Conservation (phyloP, 805 yeast species). For the Pichia kluyveri region DNA sequence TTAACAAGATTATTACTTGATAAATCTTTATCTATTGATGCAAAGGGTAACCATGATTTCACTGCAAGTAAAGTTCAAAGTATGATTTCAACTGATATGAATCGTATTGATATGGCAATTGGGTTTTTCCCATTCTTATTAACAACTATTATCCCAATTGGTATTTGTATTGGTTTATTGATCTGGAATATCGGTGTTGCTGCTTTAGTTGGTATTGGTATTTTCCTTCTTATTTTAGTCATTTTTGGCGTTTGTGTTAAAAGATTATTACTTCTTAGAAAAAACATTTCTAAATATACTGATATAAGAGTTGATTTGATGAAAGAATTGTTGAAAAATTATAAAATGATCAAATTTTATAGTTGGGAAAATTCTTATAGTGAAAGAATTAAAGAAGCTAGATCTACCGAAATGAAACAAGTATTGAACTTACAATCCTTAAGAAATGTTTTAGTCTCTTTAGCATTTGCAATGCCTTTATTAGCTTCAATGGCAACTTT, state of each 20-base stretch:
- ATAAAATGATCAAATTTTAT: conserved; percentile 77
- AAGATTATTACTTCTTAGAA: conserved; percentile 44
- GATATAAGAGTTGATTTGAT: conserved; percentile 69
- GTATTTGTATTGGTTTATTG: conserved; percentile 56
- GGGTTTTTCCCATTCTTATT: conserved; percentile 59
- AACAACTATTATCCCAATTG: conserved; percentile 54
- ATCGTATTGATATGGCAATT: conserved; percentile 68
- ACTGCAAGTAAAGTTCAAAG: conserved; percentile 70
- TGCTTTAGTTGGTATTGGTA: conserved; percentile 64
- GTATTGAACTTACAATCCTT: conserved; percentile 53
- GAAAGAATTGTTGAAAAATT: conserved; percentile 69
- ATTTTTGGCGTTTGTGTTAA: conserved; percentile 38
- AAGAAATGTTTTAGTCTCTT: conserved; percentile 50
- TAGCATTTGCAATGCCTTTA: conserved; percentile 51
- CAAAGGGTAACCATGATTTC: conserved; percentile 50
- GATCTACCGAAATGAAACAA: conserved; percentile 52
- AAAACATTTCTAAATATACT: conserved; percentile 50
- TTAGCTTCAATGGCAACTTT: conserved; percentile 60
- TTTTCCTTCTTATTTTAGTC: conserved; percentile 40
- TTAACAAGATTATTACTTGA: conserved; percentile 58
- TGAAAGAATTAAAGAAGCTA: conserved; percentile 40
- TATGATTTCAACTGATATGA: conserved; percentile 70
- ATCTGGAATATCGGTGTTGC: conserved; percentile 62
- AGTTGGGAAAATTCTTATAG: conserved; percentile 85
- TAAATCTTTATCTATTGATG: conserved; percentile 55